Percentiles rank a stretch among this genome's conserved stretches.
phyloP scores from a whole-genome alignment of 2,329 filamentous ascomycete species.

The Phialocephala sp. region DNA sequence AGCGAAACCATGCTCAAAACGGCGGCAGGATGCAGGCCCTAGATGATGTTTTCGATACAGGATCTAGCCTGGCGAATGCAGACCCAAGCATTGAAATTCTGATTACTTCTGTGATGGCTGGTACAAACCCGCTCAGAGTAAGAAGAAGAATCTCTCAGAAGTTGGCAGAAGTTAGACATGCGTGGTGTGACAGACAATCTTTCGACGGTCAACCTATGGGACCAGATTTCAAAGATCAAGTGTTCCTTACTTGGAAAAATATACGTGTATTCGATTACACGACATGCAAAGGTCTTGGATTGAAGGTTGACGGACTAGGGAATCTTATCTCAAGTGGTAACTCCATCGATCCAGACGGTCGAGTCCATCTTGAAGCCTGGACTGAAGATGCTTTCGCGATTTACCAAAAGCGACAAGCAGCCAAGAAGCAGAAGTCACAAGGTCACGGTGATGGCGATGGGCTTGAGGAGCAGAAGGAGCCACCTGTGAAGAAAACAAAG shows the following conservation, averaged over 20 bases:
- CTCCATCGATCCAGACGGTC: constrained; percentile 56
- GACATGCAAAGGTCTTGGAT: constrained; percentile 71
- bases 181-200: constrained; percentile 71
- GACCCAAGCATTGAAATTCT: constrained; percentile 66
- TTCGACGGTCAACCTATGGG: constrained; percentile 49
- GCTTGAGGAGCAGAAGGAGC: constrained; percentile 29
- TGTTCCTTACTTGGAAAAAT: constrained; percentile 82
- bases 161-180: constrained; percentile 68
- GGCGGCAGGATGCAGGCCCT: constrained; percentile 22
- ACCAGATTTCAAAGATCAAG: constrained; percentile 51
- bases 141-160: constrained; percentile 70
- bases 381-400: constrained; percentile 66
- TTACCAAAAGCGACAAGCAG: constrained; percentile 28
- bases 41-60: constrained; percentile 28
- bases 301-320: constrained; percentile 53
- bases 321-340: constrained; percentile 39
- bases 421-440: constrained; percentile 18
- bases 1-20: constrained; percentile 24
- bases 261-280: constrained; percentile 77
- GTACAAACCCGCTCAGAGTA: constrained; percentile 65
- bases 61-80: constrained; percentile 4
- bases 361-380: constrained; percentile 79
- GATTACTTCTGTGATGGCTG: constrained; percentile 69
- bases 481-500: constrained; percentile 48
- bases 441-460: constrained; percentile 33